A percentile compares a stretch with the other conserved stretches of the same genome.
Conservation (phyloP, 140 eudicot genomes). For the Oenanthe javanica region DNA sequence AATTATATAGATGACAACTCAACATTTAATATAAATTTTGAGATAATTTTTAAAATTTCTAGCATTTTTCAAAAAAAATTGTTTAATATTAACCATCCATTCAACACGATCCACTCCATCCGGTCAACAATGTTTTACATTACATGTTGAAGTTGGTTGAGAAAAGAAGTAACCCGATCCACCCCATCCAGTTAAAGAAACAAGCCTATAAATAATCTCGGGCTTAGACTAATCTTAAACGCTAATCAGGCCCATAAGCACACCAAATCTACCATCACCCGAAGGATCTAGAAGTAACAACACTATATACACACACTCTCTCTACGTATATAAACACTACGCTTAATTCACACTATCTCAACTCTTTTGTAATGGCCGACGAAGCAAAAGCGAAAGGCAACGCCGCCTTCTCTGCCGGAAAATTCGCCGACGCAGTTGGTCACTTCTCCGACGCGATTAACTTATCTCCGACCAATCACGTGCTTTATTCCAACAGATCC, state of each 20-base stretch:
- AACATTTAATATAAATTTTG: too few relatives aligned
- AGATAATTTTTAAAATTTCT: too few relatives aligned
- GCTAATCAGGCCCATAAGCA: not conserved
- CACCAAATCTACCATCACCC: not conserved
- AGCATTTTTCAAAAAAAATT: too few relatives aligned
- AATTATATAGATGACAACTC: too few relatives aligned
- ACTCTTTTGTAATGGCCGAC: slow-evolving; percentile 58
- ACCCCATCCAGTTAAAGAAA: too few relatives aligned
- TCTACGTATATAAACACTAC: not conserved
- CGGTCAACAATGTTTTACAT: too few relatives aligned
- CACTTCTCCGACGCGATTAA: slow-evolving; percentile 82
- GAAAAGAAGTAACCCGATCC: too few relatives aligned
- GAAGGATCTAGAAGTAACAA: slow-evolving; percentile 2
- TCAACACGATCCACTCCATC: too few relatives aligned
- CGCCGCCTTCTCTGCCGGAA: slow-evolving; percentile 91
- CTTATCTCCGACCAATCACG: slow-evolving; percentile 78
- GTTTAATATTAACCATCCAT: too few relatives aligned
- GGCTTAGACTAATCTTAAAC: too few relatives aligned
- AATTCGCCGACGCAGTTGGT: slow-evolving; percentile 54
- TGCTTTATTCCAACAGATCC: slow-evolving; percentile 88
- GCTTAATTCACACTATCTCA: not conserved
- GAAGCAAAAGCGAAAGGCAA: slow-evolving; percentile 95
- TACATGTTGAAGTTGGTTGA: too few relatives aligned
- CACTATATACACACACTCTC: not conserved
- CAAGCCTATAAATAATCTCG: not conserved